Evolutionary conservation across 2,329 filamentous ascomycete genomes (phyloP).

Genomic region (Aureobasidium vineae): DNA sequence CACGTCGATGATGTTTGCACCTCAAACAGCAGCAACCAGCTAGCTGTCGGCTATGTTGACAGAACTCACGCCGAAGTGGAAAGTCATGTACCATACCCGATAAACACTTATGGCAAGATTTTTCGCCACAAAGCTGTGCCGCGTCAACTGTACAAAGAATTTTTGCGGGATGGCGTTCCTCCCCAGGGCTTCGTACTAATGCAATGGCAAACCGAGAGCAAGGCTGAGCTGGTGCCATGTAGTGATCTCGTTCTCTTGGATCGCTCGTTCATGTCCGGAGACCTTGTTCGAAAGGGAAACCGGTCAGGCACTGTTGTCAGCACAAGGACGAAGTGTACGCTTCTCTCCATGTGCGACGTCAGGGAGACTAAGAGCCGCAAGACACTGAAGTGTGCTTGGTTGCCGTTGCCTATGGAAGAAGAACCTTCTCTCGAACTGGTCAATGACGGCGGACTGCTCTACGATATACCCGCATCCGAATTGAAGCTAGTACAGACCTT

Average conservation of each 20-base stretch:
- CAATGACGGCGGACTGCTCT: constrained; percentile 27
- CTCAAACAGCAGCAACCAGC: constrained; percentile 40
- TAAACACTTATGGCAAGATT: constrained; percentile 42
- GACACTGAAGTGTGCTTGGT: constrained; percentile 24
- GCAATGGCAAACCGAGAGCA: constrained; percentile 45
- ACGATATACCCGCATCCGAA: constrained; percentile 37
- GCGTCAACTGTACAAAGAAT: constrained; percentile 40
- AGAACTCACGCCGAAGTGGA: constrained; percentile 46
- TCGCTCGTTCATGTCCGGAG: constrained; percentile 55
- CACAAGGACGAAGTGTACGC: constrained; percentile 47
- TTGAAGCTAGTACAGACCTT: constrained; percentile 40
- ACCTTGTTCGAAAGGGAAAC: constrained; percentile 53
- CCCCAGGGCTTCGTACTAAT: constrained; percentile 54
- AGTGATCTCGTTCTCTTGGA: constrained; percentile 53
- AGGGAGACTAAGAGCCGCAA: constrained; percentile 21
- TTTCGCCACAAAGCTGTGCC: constrained; percentile 39
- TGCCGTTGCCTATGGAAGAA: constrained; percentile 27
- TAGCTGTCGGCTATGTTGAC: constrained; percentile 48
- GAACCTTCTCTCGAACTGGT: constrained; percentile 18
- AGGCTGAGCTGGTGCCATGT: constrained; percentile 28
- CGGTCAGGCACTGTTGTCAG: constrained; percentile 57
- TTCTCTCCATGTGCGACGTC: constrained; percentile 39
- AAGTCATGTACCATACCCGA: constrained; percentile 47
- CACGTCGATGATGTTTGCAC: constrained; percentile 44
- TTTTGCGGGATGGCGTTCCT: constrained; percentile 48